Base-by-base conservation (phyloP, 805 yeast genomes). In the Schwanniomyces pseudopolymorphus region DNA sequence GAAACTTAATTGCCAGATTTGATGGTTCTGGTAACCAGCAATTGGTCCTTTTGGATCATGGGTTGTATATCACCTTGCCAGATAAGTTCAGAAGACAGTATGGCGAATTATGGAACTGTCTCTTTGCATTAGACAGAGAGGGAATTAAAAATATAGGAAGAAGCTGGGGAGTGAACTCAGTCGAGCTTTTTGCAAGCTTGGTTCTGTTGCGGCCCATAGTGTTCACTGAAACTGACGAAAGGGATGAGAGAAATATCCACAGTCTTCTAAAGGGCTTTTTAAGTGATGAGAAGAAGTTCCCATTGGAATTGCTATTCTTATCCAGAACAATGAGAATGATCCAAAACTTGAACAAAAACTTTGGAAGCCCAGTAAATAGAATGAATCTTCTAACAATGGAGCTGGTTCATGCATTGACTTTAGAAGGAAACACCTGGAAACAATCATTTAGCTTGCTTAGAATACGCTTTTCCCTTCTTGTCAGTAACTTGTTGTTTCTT, bases 351-450 rank as follows among this genome's bases (percentile, higher is more conserved):
- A 87, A 87, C 60, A 81, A 80, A 52, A 68, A 67, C 28, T 79
- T 78, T 59, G 88, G 85, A 3, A 79, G 89, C 13, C 92, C 91
- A 0, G 84, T 85, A n/a, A 87, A 87, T 60, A 72, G 94, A 47
- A 66, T 87, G 53, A 83, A 81, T 47, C 58, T 84, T 24, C 69
- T 87, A 44, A 87, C 87, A 0, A 63, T 69, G 13, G 82, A 80
- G 54, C 88, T 89, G 26, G 58, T 73, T 14, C 53, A 56, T 43
- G 48, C 60, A 7, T 50, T 60, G 40, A 27, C 52, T 2, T n/a
- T 45, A 17, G 51, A 52, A 14, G 44, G 49, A 10, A 49, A 35
- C 5, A 47, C 39, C 16, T 25, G 33, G n/a, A 31, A 35, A 21
- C 42, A 46, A 25, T 56, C 51, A 40, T 40, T 54, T 14, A 55